phyloP scores from a whole-genome alignment of 2,329 filamentous ascomycete genomes.

The Myriosclerotinia curreyana region DNA sequence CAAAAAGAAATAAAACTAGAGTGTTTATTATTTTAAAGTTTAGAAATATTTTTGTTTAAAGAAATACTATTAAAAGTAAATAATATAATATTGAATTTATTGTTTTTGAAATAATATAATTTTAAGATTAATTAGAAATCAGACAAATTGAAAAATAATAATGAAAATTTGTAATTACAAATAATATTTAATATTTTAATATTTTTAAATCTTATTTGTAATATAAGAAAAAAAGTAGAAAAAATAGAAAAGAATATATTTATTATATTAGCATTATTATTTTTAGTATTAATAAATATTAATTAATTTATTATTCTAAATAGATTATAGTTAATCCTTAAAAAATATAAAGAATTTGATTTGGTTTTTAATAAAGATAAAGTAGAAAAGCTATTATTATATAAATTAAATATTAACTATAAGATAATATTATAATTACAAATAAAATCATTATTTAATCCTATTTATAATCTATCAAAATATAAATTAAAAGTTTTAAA shows the following conservation, averaged over 20 bases:
- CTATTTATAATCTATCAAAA: background rate
- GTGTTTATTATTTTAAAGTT: background rate
- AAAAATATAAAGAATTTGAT: background rate
- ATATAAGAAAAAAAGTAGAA: background rate
- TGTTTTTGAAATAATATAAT: background rate
- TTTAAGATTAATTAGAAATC: background rate
- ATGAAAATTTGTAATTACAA: background rate
- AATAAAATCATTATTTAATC: background rate
- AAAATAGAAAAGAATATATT: background rate
- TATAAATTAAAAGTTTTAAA: background rate
- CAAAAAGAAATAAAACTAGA: background rate
- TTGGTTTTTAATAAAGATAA: too few species aligned
- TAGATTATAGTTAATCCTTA: background rate
- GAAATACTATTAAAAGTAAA: background rate
- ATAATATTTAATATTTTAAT: background rate
- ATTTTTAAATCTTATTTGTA: background rate
- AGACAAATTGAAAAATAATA: background rate
- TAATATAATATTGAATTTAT: background rate
- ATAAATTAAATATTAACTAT: background rate
- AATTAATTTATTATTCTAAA: background rate
- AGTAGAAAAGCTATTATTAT: background rate
- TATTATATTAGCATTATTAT: background rate
- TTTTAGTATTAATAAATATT: background rate
- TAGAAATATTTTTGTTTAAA: too few species aligned
- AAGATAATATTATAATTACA: background rate